phyloP scores from a whole-genome alignment of 306 rosid species.

The Lathyrus oleraceus region DNA sequence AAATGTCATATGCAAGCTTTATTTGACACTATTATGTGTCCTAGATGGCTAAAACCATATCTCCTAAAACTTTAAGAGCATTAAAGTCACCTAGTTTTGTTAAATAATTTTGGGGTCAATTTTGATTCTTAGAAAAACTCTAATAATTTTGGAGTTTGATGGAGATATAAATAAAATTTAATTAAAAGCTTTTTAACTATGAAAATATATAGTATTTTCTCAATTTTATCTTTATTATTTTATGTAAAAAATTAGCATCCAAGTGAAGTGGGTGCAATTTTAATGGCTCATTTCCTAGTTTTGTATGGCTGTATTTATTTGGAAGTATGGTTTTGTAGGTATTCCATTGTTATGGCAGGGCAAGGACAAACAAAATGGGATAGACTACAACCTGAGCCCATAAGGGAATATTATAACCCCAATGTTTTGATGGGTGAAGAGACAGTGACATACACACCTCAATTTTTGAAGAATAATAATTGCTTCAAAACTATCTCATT shows the following conservation, averaged over 20 bases:
- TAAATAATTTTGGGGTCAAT: not conserved
- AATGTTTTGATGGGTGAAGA: slow-evolving; percentile 28
- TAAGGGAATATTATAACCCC: slow-evolving; percentile 45
- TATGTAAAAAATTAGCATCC: not conserved
- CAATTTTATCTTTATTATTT: too few species aligned
- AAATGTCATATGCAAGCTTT: slow-evolving; percentile 34
- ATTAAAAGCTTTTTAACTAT: too few species aligned
- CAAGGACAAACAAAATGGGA: slow-evolving; percentile 44
- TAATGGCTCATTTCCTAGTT: slow-evolving; percentile 29
- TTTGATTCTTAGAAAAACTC: too few species aligned
- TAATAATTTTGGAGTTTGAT: too few species aligned
- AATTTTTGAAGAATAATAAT: slow-evolving; percentile 36
- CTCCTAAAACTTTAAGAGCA: not conserved
- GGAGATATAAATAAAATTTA: too few species aligned
- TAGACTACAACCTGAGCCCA: slow-evolving; percentile 46
- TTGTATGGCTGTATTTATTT: slow-evolving; percentile 29
- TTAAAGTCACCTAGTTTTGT: not conserved
- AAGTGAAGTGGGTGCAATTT: slow-evolving; percentile 37
- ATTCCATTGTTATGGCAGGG: slow-evolving; percentile 35
- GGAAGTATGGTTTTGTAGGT: slow-evolving; percentile 36
- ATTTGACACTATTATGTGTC: slow-evolving; percentile 42
- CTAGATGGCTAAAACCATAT: slow-evolving; percentile 17
- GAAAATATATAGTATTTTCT: too few species aligned
- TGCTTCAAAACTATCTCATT: slow-evolving; percentile 2
- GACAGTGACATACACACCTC: slow-evolving; percentile 35